Evolutionary conservation across 2,329 filamentous ascomycete genomes (phyloP), one percentile per base, ranked within the genome.

Genomic region (Microsporum canis): DNA sequence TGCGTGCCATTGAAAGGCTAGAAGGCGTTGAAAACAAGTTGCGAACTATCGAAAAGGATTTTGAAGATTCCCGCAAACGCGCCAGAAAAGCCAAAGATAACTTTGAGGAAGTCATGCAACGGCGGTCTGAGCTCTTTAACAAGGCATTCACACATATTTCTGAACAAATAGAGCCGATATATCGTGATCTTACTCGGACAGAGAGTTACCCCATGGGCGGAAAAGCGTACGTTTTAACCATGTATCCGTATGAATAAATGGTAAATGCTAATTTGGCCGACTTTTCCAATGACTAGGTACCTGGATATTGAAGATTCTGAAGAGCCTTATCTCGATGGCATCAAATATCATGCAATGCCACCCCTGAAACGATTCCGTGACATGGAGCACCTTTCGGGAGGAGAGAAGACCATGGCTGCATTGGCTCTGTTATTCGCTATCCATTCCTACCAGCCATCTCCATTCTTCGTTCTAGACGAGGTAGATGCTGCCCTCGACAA

Each of bases 301-400:
- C 85, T 99, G 56, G 91, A 96, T 70, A 91, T 95, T 72, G 91
- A 96, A 72, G 92, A 99, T 72, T 89, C 87, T n/a, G 91, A 96
- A 65, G 92, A 95, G 70, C 94, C 94, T 0, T 99, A 97, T 73
- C 83, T 96, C 3, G 90, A 89, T 45, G 94, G 94, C 36, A 91
- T 99, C 76, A 96, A 96, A 71, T 99, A 99, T 76, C 91, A 97
- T 72, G 95, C 94, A 64, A 99, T 97, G 91, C 94, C 94, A 23
- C 94, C 94, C 1, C 84, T 96, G 64, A 99, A 99, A 78, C 90
- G 94, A 53, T 99, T 99, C 83, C 84, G 94, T 68, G 95, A 99
- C 73, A 99, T 99, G 94, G 94, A 99, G 74, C 94, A 96, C 72
- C 79, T 99, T 7, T 96, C 90, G 0, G 94, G 94, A 69, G 94